Evolutionary conservation across 2,329 filamentous ascomycete species (phyloP).

Genomic region (Phaeosphaeriaceae sp.): DNA sequence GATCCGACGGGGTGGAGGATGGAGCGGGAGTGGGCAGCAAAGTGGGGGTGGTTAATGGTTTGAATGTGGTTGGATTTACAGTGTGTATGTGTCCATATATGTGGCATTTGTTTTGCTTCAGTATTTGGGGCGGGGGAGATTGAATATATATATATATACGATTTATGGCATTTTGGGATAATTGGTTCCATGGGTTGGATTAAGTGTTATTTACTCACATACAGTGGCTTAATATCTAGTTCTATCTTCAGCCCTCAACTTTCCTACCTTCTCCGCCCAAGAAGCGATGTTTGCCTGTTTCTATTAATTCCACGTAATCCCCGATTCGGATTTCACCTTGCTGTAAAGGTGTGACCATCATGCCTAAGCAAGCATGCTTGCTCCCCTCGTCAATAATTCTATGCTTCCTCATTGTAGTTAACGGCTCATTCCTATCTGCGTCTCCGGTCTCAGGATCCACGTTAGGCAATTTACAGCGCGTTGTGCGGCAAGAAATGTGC

Average conservation of each 20-base stretch:
- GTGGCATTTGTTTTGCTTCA: too few relatives aligned
- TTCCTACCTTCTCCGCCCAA: constrained; percentile 16
- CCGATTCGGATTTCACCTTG: constrained; percentile 40
- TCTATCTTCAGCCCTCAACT: neutral
- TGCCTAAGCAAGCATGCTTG: constrained; percentile 66
- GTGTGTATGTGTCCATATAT: too few relatives aligned
- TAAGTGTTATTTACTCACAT: neutral
- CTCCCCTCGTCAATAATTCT: constrained; percentile 68
- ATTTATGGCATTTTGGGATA: too few relatives aligned
- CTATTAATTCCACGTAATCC: constrained; percentile 41
- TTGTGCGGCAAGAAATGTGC: constrained; percentile 67
- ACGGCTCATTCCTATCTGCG: constrained; percentile 62
- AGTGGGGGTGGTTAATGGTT: constrained; percentile 43
- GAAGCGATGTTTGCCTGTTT: constrained; percentile 42
- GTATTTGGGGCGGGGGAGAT: too few relatives aligned
- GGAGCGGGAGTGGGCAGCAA: constrained; percentile 39
- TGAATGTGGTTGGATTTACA: neutral
- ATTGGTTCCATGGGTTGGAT: neutral
- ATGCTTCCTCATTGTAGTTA: constrained; percentile 63
- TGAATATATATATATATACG: too few relatives aligned
- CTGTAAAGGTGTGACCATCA: constrained; percentile 66
- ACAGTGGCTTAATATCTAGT: too few relatives aligned
- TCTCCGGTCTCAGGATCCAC: constrained; percentile 68
- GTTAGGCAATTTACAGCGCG: constrained; percentile 74
- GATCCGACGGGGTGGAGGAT: constrained; percentile 47